Base-by-base conservation (phyloP, 768 basidiomycete species). In the Ramaria rubella region DNA sequence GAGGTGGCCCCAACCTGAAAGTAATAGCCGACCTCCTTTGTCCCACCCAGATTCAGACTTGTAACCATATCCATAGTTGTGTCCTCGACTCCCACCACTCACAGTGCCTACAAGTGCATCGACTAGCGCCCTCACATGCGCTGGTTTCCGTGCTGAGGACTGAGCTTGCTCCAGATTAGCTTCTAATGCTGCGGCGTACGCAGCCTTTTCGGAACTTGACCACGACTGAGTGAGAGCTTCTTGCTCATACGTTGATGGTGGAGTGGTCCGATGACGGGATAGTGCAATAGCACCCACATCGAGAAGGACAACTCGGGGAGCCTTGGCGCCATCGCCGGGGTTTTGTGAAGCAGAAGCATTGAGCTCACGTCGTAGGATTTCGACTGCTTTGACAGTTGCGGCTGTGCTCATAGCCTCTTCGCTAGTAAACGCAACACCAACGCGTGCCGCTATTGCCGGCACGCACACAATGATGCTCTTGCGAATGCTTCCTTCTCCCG, bases 351-450 rank as follows among this genome's bases (percentile, higher is more conserved):
- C 73, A 5, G 86, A 80, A 9, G 81, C 70, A 31, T 75, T 75
- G 57, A 87, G 77, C 71, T 92, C 90, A 21, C 88, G 74, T 17
- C 88, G 80, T 27, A 92, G 78, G 23, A 91, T 79, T 59, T 90
- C 86, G 12, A 81, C 74, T 0, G 76, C 90, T 43, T 85, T 83
- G 21, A 86, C 72, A 15, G 85, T 90, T 49, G 82, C 81, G 4
- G 83, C 84, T 29, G 86, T 83, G 59, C 81, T 82, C 86, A 93
- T 91, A 11, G 87, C 81, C 57, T 82, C 81, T 40, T 85, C 81
- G 19, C 70, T 64, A 21, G 72, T 66, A 61, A 79, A 90, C 5
- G 89, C 86, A n/a, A 90, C 72, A 11, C 89, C 89, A 38, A 88
- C 82, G 52, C 81, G 81, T 40, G 82, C 78, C 63, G 87, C 82